Evolutionary conservation across 176 grass and related monocot species (phyloP).

Genomic region (Hyparrhenia diplandra): DNA sequence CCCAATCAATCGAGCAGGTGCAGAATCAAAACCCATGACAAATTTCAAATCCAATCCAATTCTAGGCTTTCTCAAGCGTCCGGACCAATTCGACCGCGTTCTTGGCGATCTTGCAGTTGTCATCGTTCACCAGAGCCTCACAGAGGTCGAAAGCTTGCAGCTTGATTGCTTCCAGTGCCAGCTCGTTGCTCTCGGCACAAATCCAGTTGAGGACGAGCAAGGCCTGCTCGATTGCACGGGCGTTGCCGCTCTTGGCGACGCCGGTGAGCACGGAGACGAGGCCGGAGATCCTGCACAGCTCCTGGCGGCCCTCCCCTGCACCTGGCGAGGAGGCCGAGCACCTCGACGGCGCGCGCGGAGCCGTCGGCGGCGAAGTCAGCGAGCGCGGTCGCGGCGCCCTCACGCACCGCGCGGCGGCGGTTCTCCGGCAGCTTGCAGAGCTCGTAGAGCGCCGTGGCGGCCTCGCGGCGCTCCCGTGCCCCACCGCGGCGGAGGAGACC

Average conservation of each 20-base stretch:
- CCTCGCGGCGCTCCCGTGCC: constrained; percentile 66
- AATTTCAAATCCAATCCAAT: constrained; percentile 20
- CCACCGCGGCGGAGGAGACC: constrained; percentile 48
- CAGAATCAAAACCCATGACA: constrained; percentile 48
- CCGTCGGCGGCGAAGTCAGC: constrained; percentile 52
- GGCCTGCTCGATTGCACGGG: constrained; percentile 71
- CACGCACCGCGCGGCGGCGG: constrained; percentile 55
- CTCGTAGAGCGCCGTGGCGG: constrained; percentile 82
- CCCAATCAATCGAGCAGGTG: constrained; percentile 25
- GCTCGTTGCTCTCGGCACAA: constrained; percentile 50
- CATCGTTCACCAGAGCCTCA: constrained; percentile 46
- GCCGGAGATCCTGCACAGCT: constrained; percentile 48
- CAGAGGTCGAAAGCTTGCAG: constrained; percentile 66
- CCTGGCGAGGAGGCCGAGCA: constrained; percentile 72
- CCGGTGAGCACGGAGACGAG: constrained; percentile 48
- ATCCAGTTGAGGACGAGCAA: constrained; percentile 68
- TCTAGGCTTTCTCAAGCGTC: constrained; percentile 57
- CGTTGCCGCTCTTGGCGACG: constrained; percentile 43
- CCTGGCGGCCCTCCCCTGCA: constrained; percentile 66
- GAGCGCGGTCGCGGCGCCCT: constrained; percentile 49
- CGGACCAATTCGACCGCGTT: constrained; percentile 66
- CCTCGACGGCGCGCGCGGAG: constrained; percentile 80
- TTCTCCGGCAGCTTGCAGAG: constrained; percentile 92
- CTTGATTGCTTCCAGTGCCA: constrained; percentile 59
- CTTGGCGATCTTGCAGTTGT: constrained; percentile 80